Percentiles rank a stretch among this genome's conserved stretches.
Conservation (phyloP, 2,329 filamentous ascomycete genomes). For the Ceratocystis huliohia region DNA sequence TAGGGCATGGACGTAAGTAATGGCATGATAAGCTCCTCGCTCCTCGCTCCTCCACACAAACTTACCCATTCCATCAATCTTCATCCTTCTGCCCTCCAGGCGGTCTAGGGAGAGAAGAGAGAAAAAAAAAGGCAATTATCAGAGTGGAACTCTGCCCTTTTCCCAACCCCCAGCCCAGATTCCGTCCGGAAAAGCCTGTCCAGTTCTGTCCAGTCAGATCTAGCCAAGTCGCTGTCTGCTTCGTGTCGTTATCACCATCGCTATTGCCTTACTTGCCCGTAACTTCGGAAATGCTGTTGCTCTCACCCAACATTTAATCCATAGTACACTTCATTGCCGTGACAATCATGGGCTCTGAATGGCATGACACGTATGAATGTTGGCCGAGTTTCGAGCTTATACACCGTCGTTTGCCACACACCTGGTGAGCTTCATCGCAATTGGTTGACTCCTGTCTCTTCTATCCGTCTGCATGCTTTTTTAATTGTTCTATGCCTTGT, state of each 20-base stretch:
- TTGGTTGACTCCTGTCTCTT: background rate
- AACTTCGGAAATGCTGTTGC: too few relatives aligned
- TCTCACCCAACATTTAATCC: too few relatives aligned
- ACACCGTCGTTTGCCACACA: background rate
- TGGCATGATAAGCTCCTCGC: background rate
- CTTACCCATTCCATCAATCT: background rate
- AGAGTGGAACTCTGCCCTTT: background rate
- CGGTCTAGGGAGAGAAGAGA: background rate
- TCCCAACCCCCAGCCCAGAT: background rate
- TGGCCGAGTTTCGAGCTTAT: too few relatives aligned
- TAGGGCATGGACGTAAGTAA: background rate
- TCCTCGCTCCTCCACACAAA: background rate
- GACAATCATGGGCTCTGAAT: too few relatives aligned
- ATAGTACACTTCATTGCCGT: too few relatives aligned
- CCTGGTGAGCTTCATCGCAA: background rate
- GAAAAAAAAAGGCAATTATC: background rate
- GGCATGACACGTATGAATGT: too few relatives aligned
- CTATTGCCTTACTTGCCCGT: too few relatives aligned
- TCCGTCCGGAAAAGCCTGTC: background rate
- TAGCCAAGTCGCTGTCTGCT: background rate
- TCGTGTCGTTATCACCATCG: background rate
- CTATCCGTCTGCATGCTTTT: background rate
- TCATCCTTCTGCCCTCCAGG: background rate
- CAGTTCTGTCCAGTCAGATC: too few relatives aligned
- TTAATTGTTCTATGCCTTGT: conserved; percentile 4